A percentile compares a stretch with the other conserved stretches of the same genome.
These are phyloP conservation scores for Malassezia cuniculi DNA, from an alignment of 1,284 basidiomycete genomes.

Conservation along the genomic window DNA sequence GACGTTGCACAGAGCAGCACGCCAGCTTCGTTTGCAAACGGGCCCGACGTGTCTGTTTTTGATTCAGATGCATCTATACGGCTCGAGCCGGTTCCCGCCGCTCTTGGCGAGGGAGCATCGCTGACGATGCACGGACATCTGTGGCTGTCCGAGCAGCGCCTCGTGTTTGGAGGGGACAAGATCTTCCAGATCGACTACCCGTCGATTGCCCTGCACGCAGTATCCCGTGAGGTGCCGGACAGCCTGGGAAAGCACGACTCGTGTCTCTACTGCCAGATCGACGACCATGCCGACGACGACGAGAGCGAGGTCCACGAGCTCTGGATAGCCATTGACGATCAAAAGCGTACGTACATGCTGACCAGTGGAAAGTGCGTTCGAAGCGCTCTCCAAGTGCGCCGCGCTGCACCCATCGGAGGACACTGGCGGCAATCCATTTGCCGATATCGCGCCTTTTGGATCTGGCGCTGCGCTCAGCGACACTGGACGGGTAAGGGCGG, in stretches of 20 bases:
- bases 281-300: constrained; percentile 22
- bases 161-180: constrained; percentile 18
- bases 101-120: neutral
- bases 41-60: constrained; percentile 1
- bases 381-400: constrained; percentile 73
- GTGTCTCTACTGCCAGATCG: constrained; percentile 42
- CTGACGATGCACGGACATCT: constrained; percentile 11
- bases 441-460: constrained; percentile 34
- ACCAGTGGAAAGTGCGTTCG: constrained; percentile 73
- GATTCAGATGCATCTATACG: neutral
- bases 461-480: constrained; percentile 49
- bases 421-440: constrained; percentile 30
- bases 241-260: constrained; percentile 13
- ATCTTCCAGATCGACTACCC: constrained; percentile 34
- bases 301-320: constrained; percentile 25
- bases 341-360: constrained; percentile 10
- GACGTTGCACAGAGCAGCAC: constrained; percentile 18
- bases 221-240: constrained; percentile 29
- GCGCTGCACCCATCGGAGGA: constrained; percentile 61
- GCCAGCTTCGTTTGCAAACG: constrained; percentile 18
- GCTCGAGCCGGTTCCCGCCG: constrained; percentile 2
- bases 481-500: constrained; percentile 83
- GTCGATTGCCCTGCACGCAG: constrained; percentile 33
- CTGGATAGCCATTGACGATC: constrained; percentile 25
- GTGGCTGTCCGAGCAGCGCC: constrained; percentile 25